These are phyloP conservation scores for Candida golubevii DNA, from an alignment of 805 yeast species.

Conservation along the genomic window DNA sequence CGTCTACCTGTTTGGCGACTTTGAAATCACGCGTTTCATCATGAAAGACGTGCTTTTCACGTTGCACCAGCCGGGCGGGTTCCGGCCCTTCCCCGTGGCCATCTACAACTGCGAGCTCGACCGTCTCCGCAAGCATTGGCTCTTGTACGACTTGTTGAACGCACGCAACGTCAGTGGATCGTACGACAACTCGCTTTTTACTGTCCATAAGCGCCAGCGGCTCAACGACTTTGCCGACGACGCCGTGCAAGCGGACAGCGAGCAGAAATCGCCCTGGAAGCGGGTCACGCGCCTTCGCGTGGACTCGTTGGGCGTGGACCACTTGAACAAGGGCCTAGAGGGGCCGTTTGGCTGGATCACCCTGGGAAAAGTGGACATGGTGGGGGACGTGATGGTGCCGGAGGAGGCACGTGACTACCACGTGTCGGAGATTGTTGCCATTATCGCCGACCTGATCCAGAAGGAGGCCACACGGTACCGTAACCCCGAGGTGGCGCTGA, in stretches of 20 bases:
- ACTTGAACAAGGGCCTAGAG: slow-evolving; percentile 79
- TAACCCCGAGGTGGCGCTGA: slow-evolving; percentile 28
- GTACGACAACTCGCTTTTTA: slow-evolving; percentile 89
- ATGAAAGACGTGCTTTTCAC: slow-evolving; percentile 85
- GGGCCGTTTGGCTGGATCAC: slow-evolving; percentile 99
- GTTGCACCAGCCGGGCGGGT: slow-evolving; percentile 72
- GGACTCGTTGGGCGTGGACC: slow-evolving; percentile 83
- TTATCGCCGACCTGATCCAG: slow-evolving; percentile 44
- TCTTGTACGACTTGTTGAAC: slow-evolving; percentile 79
- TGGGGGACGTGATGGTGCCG: slow-evolving; percentile 86
- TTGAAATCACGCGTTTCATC: slow-evolving; percentile 78
- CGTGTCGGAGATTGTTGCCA: slow-evolving; percentile 45
- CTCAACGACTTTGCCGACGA: slow-evolving; percentile 39
- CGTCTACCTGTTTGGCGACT: slow-evolving; percentile 78
- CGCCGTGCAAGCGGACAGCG: slow-evolving; percentile 9
- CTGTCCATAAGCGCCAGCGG: slow-evolving; percentile 76
- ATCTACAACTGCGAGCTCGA: slow-evolving; percentile 83
- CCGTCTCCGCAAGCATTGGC: slow-evolving; percentile 84
- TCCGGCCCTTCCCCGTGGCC: slow-evolving; percentile 82
- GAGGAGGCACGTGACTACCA: slow-evolving; percentile 50
- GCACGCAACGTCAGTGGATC: slow-evolving; percentile 86
- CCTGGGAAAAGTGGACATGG: slow-evolving; percentile 85
- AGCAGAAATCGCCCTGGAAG: slow-evolving; percentile 41
- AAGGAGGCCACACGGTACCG: slow-evolving; percentile 45
- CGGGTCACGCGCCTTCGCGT: slow-evolving; percentile 75